Evolutionary conservation across 345 rosid genomes (phyloP), one percentile per base, ranked within the genome.

Genomic region (Reutealis trisperma): DNA sequence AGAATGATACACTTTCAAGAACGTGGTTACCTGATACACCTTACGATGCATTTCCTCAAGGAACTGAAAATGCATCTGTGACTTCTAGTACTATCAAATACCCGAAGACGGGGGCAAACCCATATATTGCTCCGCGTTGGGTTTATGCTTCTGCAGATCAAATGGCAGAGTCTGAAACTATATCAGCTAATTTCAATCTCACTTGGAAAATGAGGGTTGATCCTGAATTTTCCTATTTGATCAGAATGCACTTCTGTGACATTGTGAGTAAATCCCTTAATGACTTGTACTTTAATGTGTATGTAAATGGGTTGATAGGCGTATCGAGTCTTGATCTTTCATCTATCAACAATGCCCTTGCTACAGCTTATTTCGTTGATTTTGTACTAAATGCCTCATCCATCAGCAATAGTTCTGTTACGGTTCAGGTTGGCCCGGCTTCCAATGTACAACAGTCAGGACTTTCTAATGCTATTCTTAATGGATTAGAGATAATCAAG

Each of bases 181-280:
- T 32, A 61, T 79, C 78, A 7, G 86, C 91, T n/a, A 88, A 88
- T 59, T 93, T 93, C 82, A 95, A 95, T 67, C 90, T 95, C 58
- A 89, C 90, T 5, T 95, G 96, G 99, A 63, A 72, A 63, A 76
- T 90, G 89, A 73, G 4, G 37, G 91, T 91, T 24, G 94, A 91
- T 70, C 79, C 83, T 0, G 84, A 87, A 55, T 90, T 85, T 72
- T 77, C 88, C 15, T 93, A 95, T 81, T 73, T 90, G 78, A 77
- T 91, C 51, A 85, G 98, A 79, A 14, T 88, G 72, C 98, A 93
- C 71, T 95, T 95, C 74, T 90, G 98, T 80, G 97, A 95, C 85
- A 88, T 95, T 75, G 88, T 88, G 10, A 95, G 97, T 87, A 81
- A 84, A 78, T 82, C 85, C 67, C 89, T 85, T 12, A 84, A 90